Evolutionary conservation across 257 asterid species (phyloP).

Genomic region (Avicennia marina): DNA sequence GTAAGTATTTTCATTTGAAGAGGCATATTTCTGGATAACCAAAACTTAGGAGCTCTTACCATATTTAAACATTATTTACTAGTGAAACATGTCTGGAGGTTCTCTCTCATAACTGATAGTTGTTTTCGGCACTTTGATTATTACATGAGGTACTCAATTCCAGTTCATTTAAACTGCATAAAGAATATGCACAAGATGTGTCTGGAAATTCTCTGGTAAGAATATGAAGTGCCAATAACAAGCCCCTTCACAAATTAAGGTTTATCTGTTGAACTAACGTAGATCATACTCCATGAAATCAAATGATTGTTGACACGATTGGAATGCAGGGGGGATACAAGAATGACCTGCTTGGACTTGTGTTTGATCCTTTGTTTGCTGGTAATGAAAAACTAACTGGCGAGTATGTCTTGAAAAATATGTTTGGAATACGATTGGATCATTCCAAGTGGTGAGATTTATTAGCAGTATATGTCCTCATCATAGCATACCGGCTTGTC

Average conservation of each 20-base stretch:
- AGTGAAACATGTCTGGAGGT: no score
- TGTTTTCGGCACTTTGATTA: no score
- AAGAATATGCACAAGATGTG: not conserved
- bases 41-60: not conserved
- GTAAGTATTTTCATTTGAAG: not conserved
- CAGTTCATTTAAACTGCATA: no score
- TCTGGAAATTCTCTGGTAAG: not conserved
- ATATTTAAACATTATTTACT: no score
- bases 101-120: no score
- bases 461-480: slow-evolving; percentile 44
- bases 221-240: not conserved
- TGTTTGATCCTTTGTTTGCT: slow-evolving; percentile 57
- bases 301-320: not conserved
- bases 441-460: slow-evolving; percentile 94
- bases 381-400: slow-evolving; percentile 63
- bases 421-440: slow-evolving; percentile 55
- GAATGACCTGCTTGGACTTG: slow-evolving; percentile 70
- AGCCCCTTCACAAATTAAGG: not conserved
- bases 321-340: slow-evolving; percentile 30
- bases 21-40: not conserved
- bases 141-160: no score
- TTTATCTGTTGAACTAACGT: not conserved
- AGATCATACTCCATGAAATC: not conserved
- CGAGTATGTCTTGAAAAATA: slow-evolving; percentile 40
- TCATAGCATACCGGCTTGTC: slow-evolving; percentile 47